phyloP scores from a whole-genome alignment of 495 filamentous ascomycete genomes.

The Cercophora samala region DNA sequence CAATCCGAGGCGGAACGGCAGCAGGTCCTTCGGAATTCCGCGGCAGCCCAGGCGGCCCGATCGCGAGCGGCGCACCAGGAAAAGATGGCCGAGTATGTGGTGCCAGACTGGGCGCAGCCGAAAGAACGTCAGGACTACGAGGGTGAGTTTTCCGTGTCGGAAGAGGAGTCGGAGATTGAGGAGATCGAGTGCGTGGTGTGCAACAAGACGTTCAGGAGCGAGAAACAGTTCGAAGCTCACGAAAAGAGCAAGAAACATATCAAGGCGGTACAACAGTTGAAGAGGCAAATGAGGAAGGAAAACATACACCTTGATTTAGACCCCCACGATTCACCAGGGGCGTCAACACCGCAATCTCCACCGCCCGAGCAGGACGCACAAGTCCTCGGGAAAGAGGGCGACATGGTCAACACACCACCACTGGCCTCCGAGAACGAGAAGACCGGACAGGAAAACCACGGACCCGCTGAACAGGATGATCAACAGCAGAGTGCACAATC shows the following conservation, averaged over 20 bases:
- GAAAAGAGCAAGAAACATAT: constrained; percentile 94
- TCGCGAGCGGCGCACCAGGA: constrained; percentile 77
- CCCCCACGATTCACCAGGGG: constrained; percentile 23
- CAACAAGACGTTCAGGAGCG: constrained; percentile 87
- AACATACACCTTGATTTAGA: constrained; percentile 59
- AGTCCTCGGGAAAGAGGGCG: not conserved
- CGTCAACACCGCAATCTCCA: constrained; percentile 43
- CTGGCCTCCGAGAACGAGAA: not conserved
- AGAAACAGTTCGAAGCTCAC: constrained; percentile 88
- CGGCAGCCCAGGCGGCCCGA: constrained; percentile 78
- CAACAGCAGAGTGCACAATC: constrained; percentile 4
- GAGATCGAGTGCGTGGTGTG: constrained; percentile 88
- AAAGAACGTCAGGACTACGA: constrained; percentile 41
- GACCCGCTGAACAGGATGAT: not conserved
- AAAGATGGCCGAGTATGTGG: constrained; percentile 58
- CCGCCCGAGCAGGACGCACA: not conserved
- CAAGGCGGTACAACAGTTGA: constrained; percentile 76
- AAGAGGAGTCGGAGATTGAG: constrained; percentile 58
- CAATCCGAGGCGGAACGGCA: constrained; percentile 80
- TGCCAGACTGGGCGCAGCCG: constrained; percentile 76
- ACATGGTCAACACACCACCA: not conserved
- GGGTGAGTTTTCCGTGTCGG: constrained; percentile 42
- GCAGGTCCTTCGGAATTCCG: constrained; percentile 70
- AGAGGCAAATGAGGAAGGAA: constrained; percentile 77
- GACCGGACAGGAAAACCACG: not conserved